Evolutionary conservation across 2,329 filamentous ascomycete genomes (phyloP).

Genomic region (Pyrenophora tritici-repentis): DNA sequence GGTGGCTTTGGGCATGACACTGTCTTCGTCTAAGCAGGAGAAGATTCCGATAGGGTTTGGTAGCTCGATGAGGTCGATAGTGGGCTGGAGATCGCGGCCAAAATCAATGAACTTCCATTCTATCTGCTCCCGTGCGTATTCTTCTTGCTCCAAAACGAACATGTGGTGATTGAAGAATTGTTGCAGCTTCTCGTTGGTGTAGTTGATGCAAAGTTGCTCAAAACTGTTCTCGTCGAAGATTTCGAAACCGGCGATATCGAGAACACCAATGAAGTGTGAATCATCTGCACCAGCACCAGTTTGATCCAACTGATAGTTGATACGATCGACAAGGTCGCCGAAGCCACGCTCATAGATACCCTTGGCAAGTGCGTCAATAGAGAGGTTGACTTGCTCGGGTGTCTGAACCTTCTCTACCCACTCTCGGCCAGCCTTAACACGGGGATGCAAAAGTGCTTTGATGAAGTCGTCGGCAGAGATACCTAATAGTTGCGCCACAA

Average conservation of each 20-base stretch:
- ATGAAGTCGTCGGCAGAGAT: constrained; percentile 85
- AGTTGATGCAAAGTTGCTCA: constrained; percentile 99
- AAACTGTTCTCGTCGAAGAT: constrained; percentile 99
- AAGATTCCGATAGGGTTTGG: constrained; percentile 98
- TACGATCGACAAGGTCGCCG: constrained; percentile 86
- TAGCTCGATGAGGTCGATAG: constrained; percentile 94
- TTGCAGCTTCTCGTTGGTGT: constrained; percentile 98
- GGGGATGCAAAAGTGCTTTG: constrained; percentile 86
- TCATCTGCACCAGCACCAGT: constrained; percentile 82
- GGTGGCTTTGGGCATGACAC: constrained; percentile 97
- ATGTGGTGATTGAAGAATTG: constrained; percentile 99
- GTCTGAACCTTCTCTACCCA: constrained; percentile 99
- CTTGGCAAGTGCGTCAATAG: constrained; percentile 89
- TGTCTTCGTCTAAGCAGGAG: constrained; percentile 96
- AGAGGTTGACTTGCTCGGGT: constrained; percentile 89
- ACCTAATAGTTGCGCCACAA: constrained; percentile 81
- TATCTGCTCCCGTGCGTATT: constrained; percentile 96
- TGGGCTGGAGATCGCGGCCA: constrained; percentile 93
- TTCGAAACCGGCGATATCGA: constrained; percentile 98
- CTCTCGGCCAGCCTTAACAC: constrained; percentile 92
- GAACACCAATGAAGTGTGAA: constrained; percentile 93
- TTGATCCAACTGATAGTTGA: constrained; percentile 91
- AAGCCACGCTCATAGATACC: constrained; percentile 98
- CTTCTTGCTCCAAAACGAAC: constrained; percentile 98
- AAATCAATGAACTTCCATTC: constrained; percentile 99